Evolutionary conservation across 2,329 filamentous ascomycete species (phyloP), one percentile per base, ranked within the genome.

Genomic region (Thyridium curvatum): DNA sequence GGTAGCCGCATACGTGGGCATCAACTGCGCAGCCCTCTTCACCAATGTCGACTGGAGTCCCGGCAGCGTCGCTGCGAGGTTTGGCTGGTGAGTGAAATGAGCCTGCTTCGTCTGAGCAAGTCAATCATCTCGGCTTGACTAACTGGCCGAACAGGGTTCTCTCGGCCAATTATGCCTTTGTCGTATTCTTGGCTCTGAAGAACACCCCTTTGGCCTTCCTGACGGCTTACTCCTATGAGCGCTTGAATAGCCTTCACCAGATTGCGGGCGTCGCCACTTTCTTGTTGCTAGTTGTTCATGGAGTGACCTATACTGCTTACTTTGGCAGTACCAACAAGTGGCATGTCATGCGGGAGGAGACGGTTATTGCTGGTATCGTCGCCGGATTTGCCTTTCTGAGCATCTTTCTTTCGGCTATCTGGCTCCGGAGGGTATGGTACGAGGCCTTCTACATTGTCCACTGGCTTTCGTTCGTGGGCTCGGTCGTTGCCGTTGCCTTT

Each of bases 201-300:
- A 78, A 79, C 49, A 79, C 75, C 0, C 77, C 75, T 0, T 52
- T 80, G 14, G 69, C 69, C 0, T 66, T 68, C 42, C 46, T 81
- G 10, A 71, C 70, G 2, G 58, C 66, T 2, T 73, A 70, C 49
- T 78, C 74, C 5, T 76, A 81, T 51, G 76, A 80, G 43, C 65
- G 72, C 15, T 65, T 81, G 37, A 79, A 78, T 47, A 62, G 71
- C 35, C 61, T 81, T 3, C 77, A 81, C 47, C 70, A 71, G 41
- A 57, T 73, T 14, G 64, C 67, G 4, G 75, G 75, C 3, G 72
- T 68, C 46, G 64, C 62, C 7, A 68, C 71, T 14, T 61, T 78
- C 18, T 40, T 61, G 28, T 59, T 62, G 28, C 54, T 68, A 41
- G 52, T 74, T 13, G 41, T 74, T 3, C 75, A 79, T 39, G 62